Evolutionary conservation across 768 basidiomycete species (phyloP).

Genomic region (Naganishia vaughanmartiniae): DNA sequence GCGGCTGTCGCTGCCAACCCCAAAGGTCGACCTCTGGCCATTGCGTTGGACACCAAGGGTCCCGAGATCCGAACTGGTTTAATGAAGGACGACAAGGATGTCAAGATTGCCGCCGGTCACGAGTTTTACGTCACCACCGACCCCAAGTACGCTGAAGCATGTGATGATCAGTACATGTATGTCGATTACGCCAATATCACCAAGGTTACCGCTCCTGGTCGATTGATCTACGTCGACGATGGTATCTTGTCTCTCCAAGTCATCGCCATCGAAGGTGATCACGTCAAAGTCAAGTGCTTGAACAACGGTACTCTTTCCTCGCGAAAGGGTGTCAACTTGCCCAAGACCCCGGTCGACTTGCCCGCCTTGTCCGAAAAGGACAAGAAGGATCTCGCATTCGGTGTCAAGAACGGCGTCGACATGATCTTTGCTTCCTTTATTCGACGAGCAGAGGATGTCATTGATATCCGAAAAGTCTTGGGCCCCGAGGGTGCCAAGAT

Average conservation of each 20-base stretch:
- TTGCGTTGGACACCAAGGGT: conserved; percentile 98
- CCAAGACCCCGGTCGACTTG: conserved; percentile 95
- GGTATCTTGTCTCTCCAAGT: conserved; percentile 94
- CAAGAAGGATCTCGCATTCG: conserved; percentile 89
- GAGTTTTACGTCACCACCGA: conserved; percentile 90
- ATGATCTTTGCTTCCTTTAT: conserved; percentile 99
- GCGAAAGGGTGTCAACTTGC: conserved; percentile 98
- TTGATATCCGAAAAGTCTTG: conserved; percentile 85
- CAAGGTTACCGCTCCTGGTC: conserved; percentile 95
- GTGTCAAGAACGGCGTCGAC: conserved; percentile 96
- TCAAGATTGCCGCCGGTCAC: conserved; percentile 82
- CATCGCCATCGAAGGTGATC: conserved; percentile 75
- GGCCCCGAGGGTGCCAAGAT: conserved; percentile 92
- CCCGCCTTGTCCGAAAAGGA: conserved; percentile 97
- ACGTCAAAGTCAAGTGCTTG: conserved; percentile 76
- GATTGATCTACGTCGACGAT: conserved; percentile 96
- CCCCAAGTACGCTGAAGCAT: conserved; percentile 68
- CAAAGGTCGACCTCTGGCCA: conserved; percentile 85
- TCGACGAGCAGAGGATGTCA: conserved; percentile 88
- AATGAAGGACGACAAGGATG: conserved; percentile 81
- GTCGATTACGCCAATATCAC: conserved; percentile 94
- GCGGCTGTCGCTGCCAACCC: conserved; percentile 74
- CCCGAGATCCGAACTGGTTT: conserved; percentile 97
- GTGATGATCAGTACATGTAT: conserved; percentile 81
- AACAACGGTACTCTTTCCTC: conserved; percentile 92